Conservation (phyloP, 108 stramenopile genomes). For the Discostella pseudostelligera region DNA sequence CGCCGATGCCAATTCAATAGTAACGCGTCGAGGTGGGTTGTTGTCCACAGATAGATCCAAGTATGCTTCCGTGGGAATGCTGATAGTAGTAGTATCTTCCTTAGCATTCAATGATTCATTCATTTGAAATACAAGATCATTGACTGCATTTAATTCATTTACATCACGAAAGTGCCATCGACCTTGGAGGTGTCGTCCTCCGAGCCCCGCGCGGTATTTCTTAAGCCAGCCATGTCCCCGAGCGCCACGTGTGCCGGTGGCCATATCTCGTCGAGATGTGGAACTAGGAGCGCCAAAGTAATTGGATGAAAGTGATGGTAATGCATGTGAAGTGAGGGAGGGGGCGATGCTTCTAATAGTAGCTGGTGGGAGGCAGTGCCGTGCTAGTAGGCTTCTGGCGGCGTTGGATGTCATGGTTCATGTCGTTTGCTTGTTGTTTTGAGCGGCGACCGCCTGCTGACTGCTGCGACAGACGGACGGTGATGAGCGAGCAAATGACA, state of each 20-base stretch:
- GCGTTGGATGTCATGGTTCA: neutral
- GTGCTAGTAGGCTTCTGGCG: neutral
- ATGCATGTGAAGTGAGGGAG: neutral
- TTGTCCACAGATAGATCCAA: conserved; percentile 39
- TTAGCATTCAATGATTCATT: conserved; percentile 14
- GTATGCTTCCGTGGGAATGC: conserved; percentile 28
- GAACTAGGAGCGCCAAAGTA: neutral
- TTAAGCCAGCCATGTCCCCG: conserved; percentile 86
- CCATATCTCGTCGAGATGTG: conserved; percentile 20
- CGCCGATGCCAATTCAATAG: conserved; percentile 64
- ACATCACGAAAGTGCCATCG: conserved; percentile 63
- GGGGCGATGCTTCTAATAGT: neutral
- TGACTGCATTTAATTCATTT: conserved; percentile 57
- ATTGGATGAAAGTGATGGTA: conserved; percentile 6
- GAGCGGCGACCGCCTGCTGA: no score
- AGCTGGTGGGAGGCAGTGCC: neutral
- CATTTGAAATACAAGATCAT: conserved; percentile 61
- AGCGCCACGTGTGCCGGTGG: conserved; percentile 66
- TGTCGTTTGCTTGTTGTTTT: neutral
- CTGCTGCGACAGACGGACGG: no score
- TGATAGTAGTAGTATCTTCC: neutral
- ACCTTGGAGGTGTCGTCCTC: conserved; percentile 91
- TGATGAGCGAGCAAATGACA: no score
- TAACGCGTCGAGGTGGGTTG: conserved; percentile 45
- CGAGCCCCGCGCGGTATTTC: conserved; percentile 82